Evolutionary conservation across 352 stramenopile species (phyloP).

Genomic region (Pseudoperonospora humuli): DNA sequence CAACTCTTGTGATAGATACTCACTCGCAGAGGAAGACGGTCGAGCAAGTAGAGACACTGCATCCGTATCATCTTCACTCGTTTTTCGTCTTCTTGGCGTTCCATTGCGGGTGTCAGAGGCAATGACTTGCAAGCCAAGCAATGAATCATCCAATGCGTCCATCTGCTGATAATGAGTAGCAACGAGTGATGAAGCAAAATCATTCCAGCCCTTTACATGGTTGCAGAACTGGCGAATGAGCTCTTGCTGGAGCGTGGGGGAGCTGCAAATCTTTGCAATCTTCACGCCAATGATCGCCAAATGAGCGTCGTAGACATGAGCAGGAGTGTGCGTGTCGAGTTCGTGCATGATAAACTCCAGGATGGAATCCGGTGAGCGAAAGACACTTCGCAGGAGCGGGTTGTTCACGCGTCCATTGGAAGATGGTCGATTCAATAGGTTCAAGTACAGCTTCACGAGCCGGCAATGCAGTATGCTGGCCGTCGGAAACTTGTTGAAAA

Average conservation of each 20-base stretch:
- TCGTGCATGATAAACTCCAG: conserved; percentile 66
- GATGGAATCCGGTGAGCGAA: conserved; percentile 58
- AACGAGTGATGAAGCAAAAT: conserved; percentile 57
- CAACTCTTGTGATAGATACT: conserved; percentile 56
- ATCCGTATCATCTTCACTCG: conserved; percentile 36
- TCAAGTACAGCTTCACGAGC: conserved; percentile 61
- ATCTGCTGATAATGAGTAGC: conserved; percentile 73
- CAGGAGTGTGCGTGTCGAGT: conserved; percentile 35
- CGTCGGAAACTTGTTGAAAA: conserved; percentile 66
- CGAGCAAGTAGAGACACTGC: conserved; percentile 45
- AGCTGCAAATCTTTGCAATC: conserved; percentile 74
- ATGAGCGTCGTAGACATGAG: conserved; percentile 60
- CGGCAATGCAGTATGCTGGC: conserved; percentile 69
- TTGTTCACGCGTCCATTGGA: conserved; percentile 65
- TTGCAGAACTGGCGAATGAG: conserved; percentile 70
- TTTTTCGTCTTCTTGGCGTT: conserved; percentile 12
- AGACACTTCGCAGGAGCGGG: conserved; percentile 61
- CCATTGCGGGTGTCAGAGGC: conserved; percentile 12
- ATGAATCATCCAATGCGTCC: conserved; percentile 55
- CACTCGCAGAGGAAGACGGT: conserved; percentile 51
- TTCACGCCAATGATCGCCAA: conserved; percentile 70
- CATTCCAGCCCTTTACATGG: conserved; percentile 47
- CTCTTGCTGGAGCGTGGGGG: conserved; percentile 63
- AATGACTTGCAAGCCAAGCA: conserved; percentile 22
- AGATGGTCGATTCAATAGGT: conserved; percentile 52